Evolutionary conservation across 192 early-diverging fungal species (phyloP).

Genomic region (Rhizoclosmatium globosum): DNA sequence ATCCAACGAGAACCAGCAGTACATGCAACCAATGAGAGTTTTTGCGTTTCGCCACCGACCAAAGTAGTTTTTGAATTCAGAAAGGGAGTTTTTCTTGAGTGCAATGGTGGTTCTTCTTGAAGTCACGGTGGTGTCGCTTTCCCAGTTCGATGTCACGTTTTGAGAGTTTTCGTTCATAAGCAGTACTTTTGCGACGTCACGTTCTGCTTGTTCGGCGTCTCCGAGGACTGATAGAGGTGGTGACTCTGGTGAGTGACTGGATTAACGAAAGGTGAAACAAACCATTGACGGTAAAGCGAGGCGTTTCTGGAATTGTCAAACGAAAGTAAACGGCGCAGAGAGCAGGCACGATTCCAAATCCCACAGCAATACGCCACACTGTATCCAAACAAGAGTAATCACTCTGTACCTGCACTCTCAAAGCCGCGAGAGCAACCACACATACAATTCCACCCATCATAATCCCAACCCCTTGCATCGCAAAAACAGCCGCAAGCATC

Average conservation of each 20-base stretch:
- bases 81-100: slow-evolving; percentile 23
- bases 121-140: slow-evolving; percentile 24
- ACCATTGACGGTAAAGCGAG: slow-evolving; percentile 76
- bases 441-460: slow-evolving; percentile 80
- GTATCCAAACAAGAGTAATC: slow-evolving; percentile 74
- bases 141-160: slow-evolving; percentile 34
- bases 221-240: slow-evolving; percentile 42
- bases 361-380: slow-evolving; percentile 91
- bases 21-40: slow-evolving; percentile 64
- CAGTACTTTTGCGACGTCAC: slow-evolving; percentile 42
- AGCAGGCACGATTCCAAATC: slow-evolving; percentile 84
- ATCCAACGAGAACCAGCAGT: slow-evolving; percentile 59
- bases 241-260: too few species aligned
- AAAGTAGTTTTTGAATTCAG: slow-evolving; percentile 65
- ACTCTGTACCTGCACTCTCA: slow-evolving; percentile 71
- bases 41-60: slow-evolving; percentile 82
- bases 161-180: slow-evolving; percentile 20
- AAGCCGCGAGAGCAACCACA: slow-evolving; percentile 74
- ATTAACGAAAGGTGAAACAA: too few species aligned
- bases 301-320: slow-evolving; percentile 91
- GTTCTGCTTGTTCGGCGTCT: slow-evolving; percentile 65
- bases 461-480: slow-evolving; percentile 93
- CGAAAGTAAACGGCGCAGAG: slow-evolving; percentile 88
- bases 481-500: slow-evolving; percentile 88
- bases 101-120: not conserved